phyloP scores from a whole-genome alignment of 257 asterid species.

The Perilla frutescens region DNA sequence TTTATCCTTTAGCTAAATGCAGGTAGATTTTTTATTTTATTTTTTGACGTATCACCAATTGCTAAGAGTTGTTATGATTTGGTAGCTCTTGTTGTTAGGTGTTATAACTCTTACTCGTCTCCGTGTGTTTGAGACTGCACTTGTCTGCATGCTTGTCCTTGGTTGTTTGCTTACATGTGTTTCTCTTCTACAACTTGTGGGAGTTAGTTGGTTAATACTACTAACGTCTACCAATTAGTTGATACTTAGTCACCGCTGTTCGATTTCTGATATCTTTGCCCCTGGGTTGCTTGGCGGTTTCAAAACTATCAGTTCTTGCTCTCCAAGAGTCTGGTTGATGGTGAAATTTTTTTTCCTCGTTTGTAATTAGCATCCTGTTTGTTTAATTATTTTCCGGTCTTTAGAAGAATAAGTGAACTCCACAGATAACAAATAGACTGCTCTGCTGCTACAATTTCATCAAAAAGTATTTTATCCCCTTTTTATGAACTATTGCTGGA shows the following conservation, averaged over 20 bases:
- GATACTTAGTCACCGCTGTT: not conserved
- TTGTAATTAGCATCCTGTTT: not conserved
- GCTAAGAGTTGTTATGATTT: not conserved
- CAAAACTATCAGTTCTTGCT: constrained; percentile 26
- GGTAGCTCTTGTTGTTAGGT: not conserved
- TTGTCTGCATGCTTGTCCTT: not conserved
- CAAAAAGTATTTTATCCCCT: not conserved
- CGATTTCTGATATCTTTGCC: not conserved
- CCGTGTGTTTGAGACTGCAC: not conserved
- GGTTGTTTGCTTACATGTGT: not conserved
- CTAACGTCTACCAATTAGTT: not conserved
- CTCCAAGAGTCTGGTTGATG: not conserved
- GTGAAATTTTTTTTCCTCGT: not conserved
- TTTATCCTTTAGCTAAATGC: not conserved
- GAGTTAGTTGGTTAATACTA: not conserved
- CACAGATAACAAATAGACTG: not conserved
- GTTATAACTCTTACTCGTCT: not conserved
- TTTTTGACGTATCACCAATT: not conserved
- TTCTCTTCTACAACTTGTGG: not conserved
- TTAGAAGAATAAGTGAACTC: not conserved
- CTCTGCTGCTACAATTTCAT: not conserved
- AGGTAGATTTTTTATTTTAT: not conserved
- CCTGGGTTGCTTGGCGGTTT: constrained; percentile 13
- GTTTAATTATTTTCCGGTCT: not conserved
- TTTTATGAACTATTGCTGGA: not conserved